phyloP scores from a whole-genome alignment of 129 eudicot genomes.

The Gnaphalium uliginosum region DNA sequence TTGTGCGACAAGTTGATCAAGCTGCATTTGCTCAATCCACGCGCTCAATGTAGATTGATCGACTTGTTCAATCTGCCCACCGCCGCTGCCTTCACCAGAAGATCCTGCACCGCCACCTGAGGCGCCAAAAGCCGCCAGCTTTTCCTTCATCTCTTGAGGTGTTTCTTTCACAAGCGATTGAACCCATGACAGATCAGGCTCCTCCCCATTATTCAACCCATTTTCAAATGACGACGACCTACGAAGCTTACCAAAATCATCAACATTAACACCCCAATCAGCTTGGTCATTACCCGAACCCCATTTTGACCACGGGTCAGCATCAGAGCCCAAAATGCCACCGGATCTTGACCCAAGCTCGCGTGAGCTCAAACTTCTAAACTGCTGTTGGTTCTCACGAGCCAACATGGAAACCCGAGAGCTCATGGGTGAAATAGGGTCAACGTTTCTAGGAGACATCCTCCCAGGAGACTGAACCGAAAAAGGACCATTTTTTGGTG shows the following conservation, averaged over 20 bases:
- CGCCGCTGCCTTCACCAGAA: constrained; percentile 17
- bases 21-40: constrained; percentile 86
- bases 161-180: constrained; percentile 87
- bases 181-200: constrained; percentile 90
- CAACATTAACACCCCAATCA: constrained; percentile 54
- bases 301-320: constrained; percentile 56
- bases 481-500: constrained; percentile 55
- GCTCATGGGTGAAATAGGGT: constrained; percentile 78
- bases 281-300: constrained; percentile 50
- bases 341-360: constrained; percentile 62
- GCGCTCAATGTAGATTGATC: constrained; percentile 62
- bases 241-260: constrained; percentile 50
- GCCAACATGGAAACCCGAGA: constrained; percentile 63
- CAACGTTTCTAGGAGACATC: constrained; percentile 77
- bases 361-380: constrained; percentile 80
- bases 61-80: constrained; percentile 43
- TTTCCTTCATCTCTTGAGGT: constrained; percentile 58
- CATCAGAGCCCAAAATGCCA: constrained; percentile 36
- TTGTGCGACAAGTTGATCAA: constrained; percentile 68
- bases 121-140: constrained; percentile 24
- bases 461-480: constrained; percentile 54
- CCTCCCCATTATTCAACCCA: constrained; percentile 52
- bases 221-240: constrained; percentile 70
- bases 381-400: constrained; percentile 63
- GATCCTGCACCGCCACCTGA: constrained; percentile 15